Evolutionary conservation across 2,329 filamentous ascomycete species (phyloP).

Genomic region (Pseudofabraea citricarpa): DNA sequence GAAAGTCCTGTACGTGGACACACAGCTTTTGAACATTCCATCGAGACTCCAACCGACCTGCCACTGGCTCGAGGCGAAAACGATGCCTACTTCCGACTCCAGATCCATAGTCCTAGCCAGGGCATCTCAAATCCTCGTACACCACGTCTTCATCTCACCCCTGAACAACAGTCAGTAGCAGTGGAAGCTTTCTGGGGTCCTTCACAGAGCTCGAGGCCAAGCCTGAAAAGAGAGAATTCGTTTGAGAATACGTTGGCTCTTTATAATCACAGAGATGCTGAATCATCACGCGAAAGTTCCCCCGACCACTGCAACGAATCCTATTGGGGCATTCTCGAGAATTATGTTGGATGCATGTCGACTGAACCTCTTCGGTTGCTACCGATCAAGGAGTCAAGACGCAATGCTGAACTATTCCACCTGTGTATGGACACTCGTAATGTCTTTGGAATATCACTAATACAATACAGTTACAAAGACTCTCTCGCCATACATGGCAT

Average conservation of each 20-base stretch:
- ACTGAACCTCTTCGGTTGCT: constrained; percentile 34
- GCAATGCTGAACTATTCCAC: constrained; percentile 23
- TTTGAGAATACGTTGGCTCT: neutral
- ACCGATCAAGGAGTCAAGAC: constrained; percentile 17
- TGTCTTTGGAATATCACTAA: neutral
- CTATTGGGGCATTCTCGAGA: neutral
- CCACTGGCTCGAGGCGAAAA: neutral
- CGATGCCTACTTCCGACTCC: neutral
- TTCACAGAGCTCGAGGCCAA: neutral
- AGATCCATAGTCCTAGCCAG: neutral
- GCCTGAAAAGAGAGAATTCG: neutral
- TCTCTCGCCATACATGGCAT: constrained; percentile 27
- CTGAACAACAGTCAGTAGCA: neutral
- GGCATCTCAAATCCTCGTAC: neutral
- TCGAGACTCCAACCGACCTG: neutral
- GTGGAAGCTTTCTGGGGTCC: neutral
- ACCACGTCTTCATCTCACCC: neutral
- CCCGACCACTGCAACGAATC: constrained; percentile 3
- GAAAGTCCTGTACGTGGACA: neutral
- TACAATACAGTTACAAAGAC: constrained; percentile 17
- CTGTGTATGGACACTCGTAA: constrained; percentile 20
- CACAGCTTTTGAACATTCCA: neutral
- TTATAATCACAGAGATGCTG: neutral
- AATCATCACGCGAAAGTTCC: too few species aligned
- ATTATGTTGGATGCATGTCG: constrained; percentile 8